Base-by-base conservation (phyloP, 148 eudicot genomes). In the Talinum fruticosum region DNA sequence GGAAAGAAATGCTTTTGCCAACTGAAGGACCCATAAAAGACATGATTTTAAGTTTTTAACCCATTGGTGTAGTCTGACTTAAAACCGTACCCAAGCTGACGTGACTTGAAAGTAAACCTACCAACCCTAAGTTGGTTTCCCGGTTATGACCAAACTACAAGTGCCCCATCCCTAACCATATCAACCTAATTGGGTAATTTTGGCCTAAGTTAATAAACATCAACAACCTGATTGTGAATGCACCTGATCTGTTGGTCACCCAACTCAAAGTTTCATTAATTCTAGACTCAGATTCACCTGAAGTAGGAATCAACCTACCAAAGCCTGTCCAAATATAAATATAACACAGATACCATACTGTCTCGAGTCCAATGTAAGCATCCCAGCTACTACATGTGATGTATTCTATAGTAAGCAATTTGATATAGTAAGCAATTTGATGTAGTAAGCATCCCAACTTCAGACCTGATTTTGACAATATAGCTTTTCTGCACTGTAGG, bases 401-500 rank as follows among this genome's bases (percentile, higher is more conserved):
- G 15, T 53, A 41, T 53, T 16, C 24, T 18, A 18, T 21, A 16
- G 15, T 15, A 19, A 21, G 21, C n/a, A 15, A 21, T 10, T 6
- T 16, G 23, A 18, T 21, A 18, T 53, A 6, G 15, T 15, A 19
- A 21, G 21, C n/a, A 15, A 21, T 10, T 6, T 16, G 23, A 18
- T 21, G 5, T 53, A 6, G n/a, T n/a, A n/a, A n/a, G n/a, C n/a
- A n/a, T n/a, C n/a, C n/a, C n/a, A n/a, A n/a, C n/a, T n/a, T n/a
- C n/a, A n/a, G n/a, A n/a, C n/a, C n/a, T n/a, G 21, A 21, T 12
- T 45, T 44, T 16, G 29, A 0, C 18, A 44, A 23, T n/a, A 6
- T 7, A 28, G 24, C 7, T 72, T 54, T 77, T 59, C 44, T 49
- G 73, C 57, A 21, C 10, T 77, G 77, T 74, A 82, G 76, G 84